Base-by-base conservation (phyloP, 331 rosid species). In the Rhamnella rubrinervis region DNA sequence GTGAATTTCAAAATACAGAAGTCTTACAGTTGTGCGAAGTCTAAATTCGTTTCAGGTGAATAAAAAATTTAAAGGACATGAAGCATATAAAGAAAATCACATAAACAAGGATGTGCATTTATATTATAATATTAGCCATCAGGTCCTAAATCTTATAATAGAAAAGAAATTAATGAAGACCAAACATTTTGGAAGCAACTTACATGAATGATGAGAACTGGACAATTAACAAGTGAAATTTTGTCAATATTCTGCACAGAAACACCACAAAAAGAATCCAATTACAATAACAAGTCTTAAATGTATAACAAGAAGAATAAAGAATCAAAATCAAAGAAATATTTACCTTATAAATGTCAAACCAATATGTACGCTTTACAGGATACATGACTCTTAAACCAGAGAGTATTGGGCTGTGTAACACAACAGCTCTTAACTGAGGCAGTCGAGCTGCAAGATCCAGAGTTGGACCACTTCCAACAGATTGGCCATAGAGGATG, bases 341-440 rank as follows among this genome's bases (percentile, higher is more conserved):
- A 28, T 21, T 56, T 78, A 90, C 97, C 98, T 93, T 93, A 69
- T 90, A 93, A 71, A 93, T 90, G 87, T 93, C 98, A 44, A 93
- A 93, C 96, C 96, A 93, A 83, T 88, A 93, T 6, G 96, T 76
- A 10, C 95, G 98, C 75, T 85, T 93, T 63, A 93, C 98, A 13
- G 97, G 98, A 85, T 93, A 93, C 97, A 93, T 88, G 85, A 90
- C 97, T 82, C 98, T 82, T 65, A 93, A 78, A 64, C 98, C 98
- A 70, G 98, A 93, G 23, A 93, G 88, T 80, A 93, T 93, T 31
- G 98, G 98, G 75, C 98, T 93, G 59, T 93, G 98, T 71, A 93
- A 75, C 63, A 93, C 96, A 60, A 90, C 96, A 63, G 97, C 98
- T 86, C 90, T 85, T 68, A 90, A 78, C 46, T 71, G 87, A 82